Evolutionary conservation across 192 early-diverging fungal species (phyloP).

Genomic region (Kickxella alabastrina): DNA sequence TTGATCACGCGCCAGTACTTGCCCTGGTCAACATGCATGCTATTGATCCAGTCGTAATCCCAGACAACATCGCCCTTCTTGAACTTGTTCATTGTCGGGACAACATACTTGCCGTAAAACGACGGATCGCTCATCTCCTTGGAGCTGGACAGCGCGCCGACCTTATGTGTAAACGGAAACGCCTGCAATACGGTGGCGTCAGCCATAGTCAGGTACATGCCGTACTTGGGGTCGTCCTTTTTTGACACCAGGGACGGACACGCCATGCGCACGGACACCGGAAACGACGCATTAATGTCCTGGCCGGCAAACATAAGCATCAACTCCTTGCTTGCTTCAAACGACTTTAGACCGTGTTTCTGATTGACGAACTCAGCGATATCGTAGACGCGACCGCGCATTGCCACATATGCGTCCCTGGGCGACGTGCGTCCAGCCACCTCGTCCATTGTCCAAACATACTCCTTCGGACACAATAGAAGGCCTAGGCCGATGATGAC

Average conservation of each 20-base stretch:
- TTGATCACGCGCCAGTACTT: constrained; percentile 64
- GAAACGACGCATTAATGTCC: constrained; percentile 58
- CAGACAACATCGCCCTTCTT: constrained; percentile 63
- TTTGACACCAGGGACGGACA: constrained; percentile 51
- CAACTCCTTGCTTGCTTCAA: constrained; percentile 26
- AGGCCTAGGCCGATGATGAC: constrained; percentile 78
- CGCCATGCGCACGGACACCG: constrained; percentile 55
- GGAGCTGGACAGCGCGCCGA: constrained; percentile 29
- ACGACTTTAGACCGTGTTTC: constrained; percentile 53
- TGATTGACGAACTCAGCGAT: constrained; percentile 51
- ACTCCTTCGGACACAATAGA: constrained; percentile 66
- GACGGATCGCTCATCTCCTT: constrained; percentile 35
- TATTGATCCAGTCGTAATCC: constrained; percentile 53
- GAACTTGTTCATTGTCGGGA: constrained; percentile 37
- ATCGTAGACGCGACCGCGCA: constrained; percentile 80
- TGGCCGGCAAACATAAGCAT: constrained; percentile 52
- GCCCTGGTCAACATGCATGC: constrained; percentile 50
- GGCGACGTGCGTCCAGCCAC: constrained; percentile 54
- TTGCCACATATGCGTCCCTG: constrained; percentile 54
- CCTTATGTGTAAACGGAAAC: constrained; percentile 35
- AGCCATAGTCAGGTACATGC: constrained; percentile 26
- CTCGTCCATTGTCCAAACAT: constrained; percentile 66
- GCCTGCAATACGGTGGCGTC: constrained; percentile 32
- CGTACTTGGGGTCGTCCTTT: constrained; percentile 25
- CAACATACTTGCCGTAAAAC: constrained; percentile 28